Conservation (phyloP, 2,329 filamentous ascomycete genomes). For the Chrysoporthe cubensis region DNA sequence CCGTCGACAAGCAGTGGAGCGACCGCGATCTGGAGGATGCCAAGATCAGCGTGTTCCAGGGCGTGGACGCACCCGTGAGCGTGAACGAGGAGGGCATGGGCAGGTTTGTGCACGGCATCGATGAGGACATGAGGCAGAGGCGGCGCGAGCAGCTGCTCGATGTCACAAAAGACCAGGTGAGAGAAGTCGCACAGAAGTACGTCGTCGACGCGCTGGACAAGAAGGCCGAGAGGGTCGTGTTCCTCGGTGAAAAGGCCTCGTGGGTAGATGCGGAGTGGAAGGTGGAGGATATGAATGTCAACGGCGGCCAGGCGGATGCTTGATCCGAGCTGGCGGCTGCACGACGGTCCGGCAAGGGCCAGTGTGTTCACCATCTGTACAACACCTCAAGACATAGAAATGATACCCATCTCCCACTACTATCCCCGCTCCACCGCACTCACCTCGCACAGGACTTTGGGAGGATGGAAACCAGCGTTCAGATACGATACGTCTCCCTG, state of each 20-base stretch:
- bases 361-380: conserved; percentile 26
- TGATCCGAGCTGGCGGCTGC: neutral
- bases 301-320: conserved; percentile 41
- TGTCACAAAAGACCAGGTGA: conserved; percentile 79
- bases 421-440: conserved; percentile 4
- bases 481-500: conserved; percentile 69
- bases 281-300: conserved; percentile 73
- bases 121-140: conserved; percentile 85
- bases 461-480: conserved; percentile 48
- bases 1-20: conserved; percentile 78
- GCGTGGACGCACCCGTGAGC: conserved; percentile 83
- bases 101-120: conserved; percentile 82
- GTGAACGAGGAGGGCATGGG: conserved; percentile 88
- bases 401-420: conserved; percentile 29
- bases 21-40: conserved; percentile 90
- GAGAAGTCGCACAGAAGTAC: conserved; percentile 79
- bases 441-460: neutral
- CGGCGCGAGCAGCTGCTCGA: conserved; percentile 85
- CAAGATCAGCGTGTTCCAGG: conserved; percentile 93
- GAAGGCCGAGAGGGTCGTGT: conserved; percentile 65
- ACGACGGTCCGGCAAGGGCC: neutral
- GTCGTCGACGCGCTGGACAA: conserved; percentile 69
- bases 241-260: conserved; percentile 82
- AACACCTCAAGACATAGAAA: conserved; percentile 23
- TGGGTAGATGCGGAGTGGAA: conserved; percentile 79